Evolutionary conservation across 768 basidiomycete genomes (phyloP), one percentile per base, ranked within the genome.

Genomic region (Amanita rubescens): DNA sequence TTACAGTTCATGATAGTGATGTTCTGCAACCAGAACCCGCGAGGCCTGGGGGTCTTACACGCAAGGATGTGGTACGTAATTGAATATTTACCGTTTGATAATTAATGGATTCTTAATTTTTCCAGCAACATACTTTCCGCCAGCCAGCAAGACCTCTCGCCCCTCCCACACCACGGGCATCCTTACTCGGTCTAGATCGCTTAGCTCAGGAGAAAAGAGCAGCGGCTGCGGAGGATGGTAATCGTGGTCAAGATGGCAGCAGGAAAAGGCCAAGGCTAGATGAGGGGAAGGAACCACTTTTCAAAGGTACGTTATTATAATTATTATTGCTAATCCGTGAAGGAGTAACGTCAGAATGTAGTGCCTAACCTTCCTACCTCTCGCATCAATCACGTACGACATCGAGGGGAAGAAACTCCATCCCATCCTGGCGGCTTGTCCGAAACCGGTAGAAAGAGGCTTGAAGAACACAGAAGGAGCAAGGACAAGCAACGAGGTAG

Each of bases 391-490:
- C 82, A 85, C 61, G 63, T 76, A 2, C 79, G 95, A 5, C 83
- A 88, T 56, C 74, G 88, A 55, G 89, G 84, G 0, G 87, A 87
- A 59, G 95, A 96, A 59, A 98, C 95, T 0, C 95, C 95, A 0
- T 95, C 94, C 17, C 90, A 94, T 64, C 85, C 90, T 2, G 88
- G 90, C 34, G 95, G 95, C 14, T 71, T 99, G 17, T 89, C 91
- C 1, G 87, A 90, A 24, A 71, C 73, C 1, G 92, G 85, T 12
- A 74, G 85, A 17, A 74, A 77, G 58, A 71, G 79, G 55, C 69
- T 97, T 25, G 92, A 94, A 53, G 94, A 94, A 58, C 70, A 91
- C 61, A 76, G 88, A 54, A 76, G 75, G 56, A 80, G 77, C 54
- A 73, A 80, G 55, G 89, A 93, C 27, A 83, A 78, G 61, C 84